Evolutionary conservation across 441 rosid genomes (phyloP), one percentile per base, ranked within the genome.

Genomic region (Populus hybrid): DNA sequence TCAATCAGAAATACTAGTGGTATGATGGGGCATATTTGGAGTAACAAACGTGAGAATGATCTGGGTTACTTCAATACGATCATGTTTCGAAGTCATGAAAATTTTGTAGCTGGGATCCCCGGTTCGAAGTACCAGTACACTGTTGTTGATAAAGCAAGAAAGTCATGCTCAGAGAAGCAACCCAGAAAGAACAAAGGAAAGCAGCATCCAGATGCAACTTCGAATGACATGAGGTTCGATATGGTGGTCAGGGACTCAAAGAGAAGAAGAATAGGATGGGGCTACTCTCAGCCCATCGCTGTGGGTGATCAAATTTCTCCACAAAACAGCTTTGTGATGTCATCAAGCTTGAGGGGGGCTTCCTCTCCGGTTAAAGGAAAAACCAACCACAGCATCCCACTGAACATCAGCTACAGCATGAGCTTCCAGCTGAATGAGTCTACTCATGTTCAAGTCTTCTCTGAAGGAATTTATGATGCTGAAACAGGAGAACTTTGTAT

Each of bases 401-500:
- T 87, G 70, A 91, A 87, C 77, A 84, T 95, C 72, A 95, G 97
- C 88, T 94, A 89, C 78, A 64, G 67, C 10, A 81, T 95, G 69
- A 81, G 75, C 73, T 50, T 64, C 57, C 23, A 9, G 9, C 63
- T 80, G 30, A 61, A 28, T 18, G 46, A 63, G 67, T 50, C 3
- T 34, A 18, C 87, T 3, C 16, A 23, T 8, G 78, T 85, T 36
- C 84, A 83, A 76, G 83, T 95, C 81, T 83, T 83, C 72, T 90
- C 95, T 26, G 99, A 95, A 87, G 99, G 99, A 75, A 85, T 84
- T 8, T 94, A 94, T 74, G 84, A 90, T 84, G 75, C 79, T 68
- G 85, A 90, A 75, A 86, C 88, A 50, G 97, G 99, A 77, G 82
- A 77, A 77, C 84, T 94, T 75, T 94, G 98, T 30, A 88, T 95